Base-by-base conservation (phyloP, 2,329 filamentous ascomycete genomes). In the Coniochaeta hoffmannii region DNA sequence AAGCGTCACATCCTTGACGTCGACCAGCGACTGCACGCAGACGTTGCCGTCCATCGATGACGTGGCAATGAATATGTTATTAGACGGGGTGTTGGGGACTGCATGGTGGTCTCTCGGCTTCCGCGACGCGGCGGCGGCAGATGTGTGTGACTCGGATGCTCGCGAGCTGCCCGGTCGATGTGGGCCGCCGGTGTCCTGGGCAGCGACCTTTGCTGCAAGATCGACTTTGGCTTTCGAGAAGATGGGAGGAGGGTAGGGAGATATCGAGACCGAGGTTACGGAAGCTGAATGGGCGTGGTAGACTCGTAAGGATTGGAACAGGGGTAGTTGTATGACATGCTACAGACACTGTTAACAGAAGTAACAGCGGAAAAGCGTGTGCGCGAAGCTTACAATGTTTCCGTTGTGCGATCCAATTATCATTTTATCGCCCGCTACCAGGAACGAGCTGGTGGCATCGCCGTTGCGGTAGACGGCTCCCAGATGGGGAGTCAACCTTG, bases 371-470 rank as follows among this genome's bases (percentile, higher is more conserved):
- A n/a, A 26, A 3, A 49, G 19, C 7, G 24, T 15, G 12, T 46
- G 34, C 30, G 35, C 26, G 36, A 52, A 50, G 74, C 87, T 77
- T 79, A 95, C 90, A 65, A 97, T 93, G 66, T 94, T 96, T 64
- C 94, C 94, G 73, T 96, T 96, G 70, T 99, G 93, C 31, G 94
- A 97, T 61, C 93, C 94, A 63, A 96, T 78, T 59, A 97, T 87
- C 93, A 97, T 96, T 76, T 97, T 97, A 76, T 99, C 93, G 53
- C 93, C 93, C 38, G 89, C 89, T 52, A 96, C 90, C 52, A 95
- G 74, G 68, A 96, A 96, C 9, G 89, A 78, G 71, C 92, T 97
- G 26, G 93, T 97, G 63, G 91, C 90, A 79, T 99, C 94, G 63
- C 90, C 92, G 74, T 96, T 96, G 57, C 91, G 86, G 74, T 99